A percentile compares a stretch with the other conserved stretches of the same genome.
These are phyloP conservation scores for Chrysophaeum taylorii DNA, from an alignment of 352 stramenopile species.

Conservation along the genomic window DNA sequence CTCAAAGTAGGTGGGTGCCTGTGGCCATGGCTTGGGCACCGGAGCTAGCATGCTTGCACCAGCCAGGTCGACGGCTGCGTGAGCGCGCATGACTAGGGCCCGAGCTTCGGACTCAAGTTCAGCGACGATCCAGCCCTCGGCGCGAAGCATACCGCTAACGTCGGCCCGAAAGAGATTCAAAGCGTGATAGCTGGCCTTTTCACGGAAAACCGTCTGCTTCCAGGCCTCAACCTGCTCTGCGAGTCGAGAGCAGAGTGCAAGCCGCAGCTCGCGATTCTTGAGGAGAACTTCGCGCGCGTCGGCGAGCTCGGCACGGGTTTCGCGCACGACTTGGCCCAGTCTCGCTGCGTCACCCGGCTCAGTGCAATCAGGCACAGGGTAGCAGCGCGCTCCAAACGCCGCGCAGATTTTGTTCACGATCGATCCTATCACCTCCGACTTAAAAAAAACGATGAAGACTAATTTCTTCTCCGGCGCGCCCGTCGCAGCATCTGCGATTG, in stretches of 20 bases:
- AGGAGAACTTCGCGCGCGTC: slow-evolving; percentile 80
- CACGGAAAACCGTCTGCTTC: slow-evolving; percentile 89
- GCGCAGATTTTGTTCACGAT: slow-evolving; percentile 98
- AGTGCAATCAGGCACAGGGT: slow-evolving; percentile 68
- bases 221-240: slow-evolving; percentile 83
- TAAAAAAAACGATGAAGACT: slow-evolving; percentile 90
- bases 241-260: slow-evolving; percentile 79
- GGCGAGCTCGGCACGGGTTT: slow-evolving; percentile 24
- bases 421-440: slow-evolving; percentile 88
- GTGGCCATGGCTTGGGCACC: slow-evolving; percentile 86
- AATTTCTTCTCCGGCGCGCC: slow-evolving; percentile 67
- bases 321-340: slow-evolving; percentile 55
- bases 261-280: slow-evolving; percentile 85
- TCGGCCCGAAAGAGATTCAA: slow-evolving; percentile 96
- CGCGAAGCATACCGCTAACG: slow-evolving; percentile 87
- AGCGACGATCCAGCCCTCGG: slow-evolving; percentile 89
- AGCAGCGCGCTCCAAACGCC: slow-evolving; percentile 87
- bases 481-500: slow-evolving; percentile 68
- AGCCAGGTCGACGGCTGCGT: slow-evolving; percentile 80
- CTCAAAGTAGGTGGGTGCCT: slow-evolving; percentile 92
- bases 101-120: slow-evolving; percentile 62
- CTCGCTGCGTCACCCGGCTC: slow-evolving; percentile 75
- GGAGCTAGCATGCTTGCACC: slow-evolving; percentile 82
- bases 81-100: slow-evolving; percentile 66
- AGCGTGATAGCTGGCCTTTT: slow-evolving; percentile 94